phyloP scores from a whole-genome alignment of 805 yeast genomes.

The Clavispora asparagi region DNA sequence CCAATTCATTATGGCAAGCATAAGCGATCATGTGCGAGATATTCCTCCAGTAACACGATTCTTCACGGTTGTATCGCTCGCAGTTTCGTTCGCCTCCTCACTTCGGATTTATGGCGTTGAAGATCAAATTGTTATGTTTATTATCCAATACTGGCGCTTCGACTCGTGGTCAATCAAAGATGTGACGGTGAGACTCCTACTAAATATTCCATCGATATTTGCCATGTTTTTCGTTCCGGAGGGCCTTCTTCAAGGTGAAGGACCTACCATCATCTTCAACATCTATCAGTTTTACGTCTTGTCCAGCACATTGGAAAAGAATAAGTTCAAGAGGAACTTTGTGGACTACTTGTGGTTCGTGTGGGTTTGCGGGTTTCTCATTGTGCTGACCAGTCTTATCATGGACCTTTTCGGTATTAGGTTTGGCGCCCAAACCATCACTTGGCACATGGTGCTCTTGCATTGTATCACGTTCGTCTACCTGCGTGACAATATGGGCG shows the following conservation, averaged over 20 bases:
- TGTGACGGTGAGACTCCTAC: slow-evolving; percentile 1
- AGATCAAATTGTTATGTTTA: neutral
- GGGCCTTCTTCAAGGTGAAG: slow-evolving; percentile 21
- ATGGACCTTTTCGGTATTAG: neutral
- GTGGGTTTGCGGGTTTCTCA: slow-evolving; percentile 43
- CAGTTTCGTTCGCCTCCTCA: slow-evolving; percentile 15
- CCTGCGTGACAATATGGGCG: slow-evolving; percentile 53
- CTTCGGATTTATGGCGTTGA: neutral
- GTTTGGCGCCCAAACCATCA: slow-evolving; percentile 8
- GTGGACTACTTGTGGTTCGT: slow-evolving; percentile 57
- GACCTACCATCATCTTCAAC: slow-evolving; percentile 35
- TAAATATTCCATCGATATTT: slow-evolving; percentile 31
- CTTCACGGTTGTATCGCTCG: slow-evolving; percentile 44
- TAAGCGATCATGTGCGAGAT: slow-evolving; percentile 11
- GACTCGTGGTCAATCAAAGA: neutral
- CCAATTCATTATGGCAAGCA: slow-evolving; percentile 8
- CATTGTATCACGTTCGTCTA: slow-evolving; percentile 58
- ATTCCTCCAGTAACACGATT: slow-evolving; percentile 63
- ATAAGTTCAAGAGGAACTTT: slow-evolving; percentile 43
- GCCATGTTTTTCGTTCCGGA: slow-evolving; percentile 47
- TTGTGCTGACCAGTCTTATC: slow-evolving; percentile 28
- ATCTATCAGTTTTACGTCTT: slow-evolving; percentile 54
- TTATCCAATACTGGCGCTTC: neutral
- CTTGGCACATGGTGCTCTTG: slow-evolving; percentile 37
- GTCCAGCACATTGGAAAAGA: slow-evolving; percentile 50